Evolutionary conservation across 305 asterid species (phyloP), one percentile per base, ranked within the genome.

Genomic region (Petunia hybrid): DNA sequence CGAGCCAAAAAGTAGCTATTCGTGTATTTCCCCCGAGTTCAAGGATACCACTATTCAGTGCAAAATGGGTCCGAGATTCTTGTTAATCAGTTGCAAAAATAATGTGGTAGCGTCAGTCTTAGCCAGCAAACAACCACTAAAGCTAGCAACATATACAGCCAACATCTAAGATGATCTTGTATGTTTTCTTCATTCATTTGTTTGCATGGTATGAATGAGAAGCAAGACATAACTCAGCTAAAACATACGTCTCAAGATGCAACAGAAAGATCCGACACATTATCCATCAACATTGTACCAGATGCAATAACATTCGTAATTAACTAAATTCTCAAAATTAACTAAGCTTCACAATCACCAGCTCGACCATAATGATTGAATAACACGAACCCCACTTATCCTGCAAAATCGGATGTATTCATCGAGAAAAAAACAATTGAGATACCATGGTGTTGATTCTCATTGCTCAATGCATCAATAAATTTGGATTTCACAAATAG

Each of bases 401-500:
- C 46, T 10, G 39, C 36, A 6, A 12, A 22, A 22, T 22, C 31
- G 31, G 31, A 12, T 51, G 36, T 51, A 73, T 2, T 36, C 40
- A 4, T 13, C 31, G 12, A 70, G 31, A 22, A 61, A 9, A 51
- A 1, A 3, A 74, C 46, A 74, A 74, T 6, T 51, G 46, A 51
- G 14, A 74, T 51, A 56, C 51, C 78, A 74, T 6, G 61, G 63
- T 51, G 45, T 36, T n/a, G n/a, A 74, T 51, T 74, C 78, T 36
- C 78, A 74, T 51, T 36, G 78, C 46, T 35, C 36, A 74, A 14
- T 74, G 62, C 53, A 74, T 53, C 31, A 36, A 74, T 51, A 13
- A 4, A n/a, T 53, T 74, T 51, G 64, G 78, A 53, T 36, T 74
- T 74, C 3, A 1, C 78, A 74, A 74, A 74, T 41, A 53, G 78